Conservation (phyloP, 805 yeast genomes). For the Wickerhamiella parazyma region DNA sequence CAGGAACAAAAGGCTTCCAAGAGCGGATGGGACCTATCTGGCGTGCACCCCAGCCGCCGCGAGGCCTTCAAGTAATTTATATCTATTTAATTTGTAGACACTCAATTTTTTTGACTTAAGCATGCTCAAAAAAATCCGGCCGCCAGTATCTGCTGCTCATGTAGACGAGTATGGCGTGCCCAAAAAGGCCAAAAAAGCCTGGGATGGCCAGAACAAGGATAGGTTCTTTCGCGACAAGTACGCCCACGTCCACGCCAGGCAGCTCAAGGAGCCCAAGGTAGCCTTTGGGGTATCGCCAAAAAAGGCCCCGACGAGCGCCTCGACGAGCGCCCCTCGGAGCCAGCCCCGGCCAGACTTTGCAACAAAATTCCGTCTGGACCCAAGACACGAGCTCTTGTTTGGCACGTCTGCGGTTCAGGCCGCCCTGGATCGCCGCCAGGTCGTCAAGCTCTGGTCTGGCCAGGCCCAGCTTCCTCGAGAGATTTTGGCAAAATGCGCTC, state of each 20-base stretch:
- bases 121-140: conserved; percentile 3
- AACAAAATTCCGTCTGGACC: conserved; percentile 17
- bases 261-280: conserved; percentile 25
- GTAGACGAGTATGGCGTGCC: conserved; percentile 13
- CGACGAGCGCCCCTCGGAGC: conserved; percentile 1
- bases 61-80: not conserved
- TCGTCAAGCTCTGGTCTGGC: conserved; percentile 38
- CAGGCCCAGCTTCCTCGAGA: conserved; percentile 28
- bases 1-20: conserved; percentile 12
- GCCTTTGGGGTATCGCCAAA: too few relatives aligned
- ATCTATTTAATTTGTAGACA: not conserved
- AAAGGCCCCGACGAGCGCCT: too few relatives aligned
- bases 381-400: conserved; percentile 52
- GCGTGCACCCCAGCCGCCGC: conserved; percentile 6
- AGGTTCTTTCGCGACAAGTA: conserved; percentile 46
- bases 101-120: not conserved
- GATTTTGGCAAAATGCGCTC: conserved; percentile 36
- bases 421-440: conserved; percentile 46
- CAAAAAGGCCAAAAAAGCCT: conserved; percentile 37
- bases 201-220: conserved; percentile 59
- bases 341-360: conserved; percentile 13
- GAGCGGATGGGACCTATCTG: not conserved
- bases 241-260: conserved; percentile 52
- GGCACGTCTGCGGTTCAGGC: conserved; percentile 68
- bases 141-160: not conserved